Evolutionary conservation across 441 rosid genomes (phyloP), one percentile per base, ranked within the genome.

Genomic region (Brassica balearica): DNA sequence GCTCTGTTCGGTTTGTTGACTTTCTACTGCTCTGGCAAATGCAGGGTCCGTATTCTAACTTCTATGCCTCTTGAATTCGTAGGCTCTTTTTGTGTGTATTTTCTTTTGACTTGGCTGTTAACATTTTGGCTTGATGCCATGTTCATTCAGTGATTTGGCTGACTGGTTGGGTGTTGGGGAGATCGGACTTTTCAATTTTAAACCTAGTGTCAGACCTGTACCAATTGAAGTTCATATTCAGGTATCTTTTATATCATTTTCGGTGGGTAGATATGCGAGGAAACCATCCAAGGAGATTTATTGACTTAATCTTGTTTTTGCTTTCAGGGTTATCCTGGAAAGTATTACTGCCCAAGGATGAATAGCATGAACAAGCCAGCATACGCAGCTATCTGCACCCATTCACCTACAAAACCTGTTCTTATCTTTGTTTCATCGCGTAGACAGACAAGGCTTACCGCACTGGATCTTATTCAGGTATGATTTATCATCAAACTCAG

Each of bases 191-290:
- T 96, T 94, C 92, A 96, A 96, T 85, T 96, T 96, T 81, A 96
- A 96, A 87, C 98, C 98, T 75, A 96, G 99, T 83, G 99, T 96
- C 82, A 89, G 99, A 85, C 99, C 99, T 73, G 99, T 94, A 66
- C 99, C 99, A 27, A 95, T 96, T 78, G 98, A 94, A 90, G 98
- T 96, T 77, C 99, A 96, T 83, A 94, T 96, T 82, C 99, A 96
- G 97, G 99, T 81, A 87, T 23, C 25, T 23, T 23, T 23, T 23
- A 23, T 23, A 66, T 38, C 65, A 14, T 51, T 62, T 67, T 68
- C 4, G 51, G 22, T 61, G 65, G 74, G 74, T 60, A 38, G 74
- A 23, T 80, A 46, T 58, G 46, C 5, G 1, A 74, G 68, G 64
- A 70, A 61, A 71, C 67, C 32, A 59, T 65, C n/a, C 58, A 58